Evolutionary conservation across 2,329 filamentous ascomycete species (phyloP).

Genomic region (Coniella lustricola): DNA sequence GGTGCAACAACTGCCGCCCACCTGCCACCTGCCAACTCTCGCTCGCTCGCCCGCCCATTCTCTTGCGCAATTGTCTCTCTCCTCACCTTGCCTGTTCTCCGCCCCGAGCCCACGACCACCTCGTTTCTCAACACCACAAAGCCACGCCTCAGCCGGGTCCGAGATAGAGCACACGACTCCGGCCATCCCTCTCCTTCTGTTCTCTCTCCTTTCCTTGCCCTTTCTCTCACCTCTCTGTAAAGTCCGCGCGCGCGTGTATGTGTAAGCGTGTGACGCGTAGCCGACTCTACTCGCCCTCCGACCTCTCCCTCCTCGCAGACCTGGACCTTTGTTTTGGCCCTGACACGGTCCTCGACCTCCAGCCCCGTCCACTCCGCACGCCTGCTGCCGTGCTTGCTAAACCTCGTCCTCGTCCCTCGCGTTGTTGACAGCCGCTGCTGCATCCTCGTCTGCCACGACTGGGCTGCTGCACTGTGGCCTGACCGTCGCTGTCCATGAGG

Average conservation of each 20-base stretch:
- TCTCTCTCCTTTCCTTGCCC: constrained; percentile 27
- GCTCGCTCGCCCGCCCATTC: background rate
- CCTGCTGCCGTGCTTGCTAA: background rate
- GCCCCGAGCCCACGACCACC: constrained; percentile 1
- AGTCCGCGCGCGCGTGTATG: too few relatives aligned
- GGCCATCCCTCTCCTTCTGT: constrained; percentile 17
- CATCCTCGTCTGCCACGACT: background rate
- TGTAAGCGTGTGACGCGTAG: constrained; percentile 24
- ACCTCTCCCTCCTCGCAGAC: constrained; percentile 17
- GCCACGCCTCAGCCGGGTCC: constrained; percentile 17
- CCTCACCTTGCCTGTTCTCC: constrained; percentile 15
- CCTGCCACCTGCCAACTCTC: too few relatives aligned
- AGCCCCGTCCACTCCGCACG: constrained; percentile 10
- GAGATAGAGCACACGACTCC: constrained; percentile 13
- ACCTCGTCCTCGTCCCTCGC: background rate
- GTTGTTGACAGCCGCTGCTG: constrained; percentile 1
- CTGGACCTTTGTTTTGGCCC: constrained; percentile 22
- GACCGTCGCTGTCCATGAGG: constrained; percentile 12
- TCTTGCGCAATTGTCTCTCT: background rate
- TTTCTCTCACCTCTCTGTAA: constrained; percentile 28
- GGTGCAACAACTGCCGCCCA: too few relatives aligned
- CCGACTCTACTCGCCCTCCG: constrained; percentile 9
- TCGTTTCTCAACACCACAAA: background rate
- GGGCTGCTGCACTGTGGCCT: constrained; percentile 14
- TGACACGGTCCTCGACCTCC: constrained; percentile 16